Base-by-base conservation (phyloP, 176 grass and related monocot species). In the Paspalum vaginatum region DNA sequence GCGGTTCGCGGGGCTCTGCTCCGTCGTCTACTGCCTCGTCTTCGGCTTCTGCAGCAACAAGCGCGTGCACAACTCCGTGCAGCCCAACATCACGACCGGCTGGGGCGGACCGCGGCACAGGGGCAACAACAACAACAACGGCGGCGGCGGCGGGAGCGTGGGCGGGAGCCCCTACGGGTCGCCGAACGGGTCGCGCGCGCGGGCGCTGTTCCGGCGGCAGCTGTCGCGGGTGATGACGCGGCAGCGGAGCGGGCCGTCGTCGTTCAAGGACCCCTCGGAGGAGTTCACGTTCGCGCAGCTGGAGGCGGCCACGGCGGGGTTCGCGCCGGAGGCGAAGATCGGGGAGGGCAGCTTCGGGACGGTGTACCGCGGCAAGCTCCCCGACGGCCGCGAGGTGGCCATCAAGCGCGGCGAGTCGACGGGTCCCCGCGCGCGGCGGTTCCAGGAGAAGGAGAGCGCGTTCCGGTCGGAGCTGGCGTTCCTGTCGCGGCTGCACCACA, bases 401-500 rank as follows among this genome's bases (percentile, higher is more conserved):
- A 95, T 99, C 88, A 99, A 99, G 65, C 86, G 96, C 61, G 92
- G 96, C 53, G 96, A 84, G 60, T 74, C 89, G 51, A 70, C 87
- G 2, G 83, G 86, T 2, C 72, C 85, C 6, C 26, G 62, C 74
- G 86, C 82, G 50, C 85, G 88, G 45, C 79, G 51, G 84, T 87
- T 87, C 79, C 92, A 95, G 82, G 92, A 95, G 62, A 95, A 95
- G 86, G 97, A 99, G 85, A 93, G 86, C 77, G 97, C 93, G 15
- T 99, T 99, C 85, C 90, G 87, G 38, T 99, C 97, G 53, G 97
- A 99, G 82, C 90, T 99, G 9, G 93, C 74, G 9, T 95, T 99
- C 61, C 88, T 95, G 7, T 99, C 93, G 1, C 90, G 97, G 0
- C 90, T 95, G 63, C 93, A 99, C 82, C 97, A 99, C 91, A 99